phyloP scores from a whole-genome alignment of 257 asterid species.

The Salvia hispanica region DNA sequence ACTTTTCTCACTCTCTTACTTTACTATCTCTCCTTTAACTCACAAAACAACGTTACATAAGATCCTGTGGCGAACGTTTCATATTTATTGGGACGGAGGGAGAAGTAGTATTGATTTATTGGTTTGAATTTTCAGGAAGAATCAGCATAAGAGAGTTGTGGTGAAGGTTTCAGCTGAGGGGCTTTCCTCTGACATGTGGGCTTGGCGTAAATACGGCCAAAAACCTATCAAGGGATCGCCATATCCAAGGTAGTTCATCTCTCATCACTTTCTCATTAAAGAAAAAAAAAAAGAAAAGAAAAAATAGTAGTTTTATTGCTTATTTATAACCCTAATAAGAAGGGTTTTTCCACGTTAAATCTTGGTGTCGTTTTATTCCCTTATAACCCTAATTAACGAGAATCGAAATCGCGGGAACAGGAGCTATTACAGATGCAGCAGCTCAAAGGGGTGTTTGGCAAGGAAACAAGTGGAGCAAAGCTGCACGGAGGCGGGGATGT shows the following conservation, averaged over 20 bases:
- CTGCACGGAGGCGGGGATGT: constrained; percentile 60
- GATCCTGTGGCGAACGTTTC: too few species aligned
- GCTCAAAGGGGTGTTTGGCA: constrained; percentile 88
- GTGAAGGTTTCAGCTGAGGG: constrained; percentile 67
- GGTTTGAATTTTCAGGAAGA: constrained; percentile 51
- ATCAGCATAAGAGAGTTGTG: constrained; percentile 81
- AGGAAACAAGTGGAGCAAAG: constrained; percentile 95
- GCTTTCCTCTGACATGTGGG: constrained; percentile 86
- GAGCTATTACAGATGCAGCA: constrained; percentile 96
- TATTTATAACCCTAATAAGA: too few species aligned
- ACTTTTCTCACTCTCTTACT: too few species aligned
- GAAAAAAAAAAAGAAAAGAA: not conserved
- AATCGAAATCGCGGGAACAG: constrained; percentile 39
- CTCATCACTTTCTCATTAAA: not conserved
- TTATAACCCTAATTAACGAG: too few species aligned
- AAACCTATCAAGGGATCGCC: constrained; percentile 97
- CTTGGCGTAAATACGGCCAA: constrained; percentile 98
- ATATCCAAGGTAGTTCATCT: constrained; percentile 74
- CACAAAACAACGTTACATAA: too few species aligned
- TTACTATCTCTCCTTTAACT: too few species aligned
- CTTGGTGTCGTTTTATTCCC: too few species aligned
- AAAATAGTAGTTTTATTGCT: too few species aligned
- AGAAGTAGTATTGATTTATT: not conserved
- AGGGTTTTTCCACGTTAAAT: too few species aligned
- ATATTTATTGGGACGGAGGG: too few species aligned